These are phyloP conservation scores for Saururus chinensis DNA, from an alignment of 164 flowering plant species.

Conservation along the genomic window DNA sequence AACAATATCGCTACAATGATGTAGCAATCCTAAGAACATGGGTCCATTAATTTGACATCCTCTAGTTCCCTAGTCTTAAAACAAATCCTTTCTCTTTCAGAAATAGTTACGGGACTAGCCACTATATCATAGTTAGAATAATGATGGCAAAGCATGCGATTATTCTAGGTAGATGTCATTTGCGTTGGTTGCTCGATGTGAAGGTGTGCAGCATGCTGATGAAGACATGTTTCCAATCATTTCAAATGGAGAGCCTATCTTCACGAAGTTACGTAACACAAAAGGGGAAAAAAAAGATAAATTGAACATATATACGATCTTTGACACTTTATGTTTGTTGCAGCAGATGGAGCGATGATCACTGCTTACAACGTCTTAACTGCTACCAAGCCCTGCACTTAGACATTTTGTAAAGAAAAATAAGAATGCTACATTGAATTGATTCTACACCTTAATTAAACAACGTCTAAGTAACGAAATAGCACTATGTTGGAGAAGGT, in stretches of 20 bases:
- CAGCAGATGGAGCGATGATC: conserved; percentile 94
- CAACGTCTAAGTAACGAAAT: too few species aligned
- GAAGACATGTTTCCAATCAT: conserved; percentile 84
- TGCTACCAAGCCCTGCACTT: conserved; percentile 39
- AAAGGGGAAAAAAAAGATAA: not conserved
- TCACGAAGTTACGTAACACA: conserved; percentile 10
- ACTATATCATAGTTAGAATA: too few species aligned
- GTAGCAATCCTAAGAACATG: too few species aligned
- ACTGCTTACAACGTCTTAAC: conserved; percentile 31
- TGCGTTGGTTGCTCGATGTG: conserved; percentile 2
- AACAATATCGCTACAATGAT: too few species aligned
- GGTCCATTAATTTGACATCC: not conserved
- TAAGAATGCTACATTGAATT: too few species aligned
- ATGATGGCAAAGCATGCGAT: not conserved
- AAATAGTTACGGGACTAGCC: too few species aligned
- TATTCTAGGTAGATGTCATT: too few species aligned
- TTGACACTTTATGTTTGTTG: not conserved
- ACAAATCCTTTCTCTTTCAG: not conserved
- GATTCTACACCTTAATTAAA: too few species aligned
- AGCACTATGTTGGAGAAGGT: too few species aligned
- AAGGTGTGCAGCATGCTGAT: conserved; percentile 70
- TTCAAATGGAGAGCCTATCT: conserved; percentile 77
- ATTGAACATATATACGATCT: too few species aligned
- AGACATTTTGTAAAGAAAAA: too few species aligned
- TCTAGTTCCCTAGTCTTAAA: not conserved